These are phyloP conservation scores for Sporormia fimetaria DNA, from an alignment of 495 filamentous ascomycete species.

Conservation along the genomic window DNA sequence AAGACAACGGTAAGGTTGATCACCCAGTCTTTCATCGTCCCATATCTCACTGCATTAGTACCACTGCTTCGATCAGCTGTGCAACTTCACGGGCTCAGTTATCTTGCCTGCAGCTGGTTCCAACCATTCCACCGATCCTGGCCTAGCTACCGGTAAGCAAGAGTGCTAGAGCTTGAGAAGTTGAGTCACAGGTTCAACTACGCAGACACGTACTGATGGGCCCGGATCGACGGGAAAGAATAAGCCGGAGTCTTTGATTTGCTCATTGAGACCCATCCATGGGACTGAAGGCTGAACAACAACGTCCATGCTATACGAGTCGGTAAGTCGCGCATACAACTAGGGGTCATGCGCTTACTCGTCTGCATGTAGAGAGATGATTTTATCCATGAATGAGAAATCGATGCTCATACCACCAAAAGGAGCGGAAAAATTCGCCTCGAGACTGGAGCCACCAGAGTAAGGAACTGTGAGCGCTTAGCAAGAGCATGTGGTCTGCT, in stretches of 20 bases:
- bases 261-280: slow-evolving; percentile 82
- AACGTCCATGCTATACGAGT: slow-evolving; percentile 70
- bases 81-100: neutral
- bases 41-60: slow-evolving; percentile 71
- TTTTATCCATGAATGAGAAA: slow-evolving; percentile 75
- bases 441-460: slow-evolving; percentile 76
- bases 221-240: slow-evolving; percentile 86
- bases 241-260: slow-evolving; percentile 61
- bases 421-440: slow-evolving; percentile 79
- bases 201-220: slow-evolving; percentile 34
- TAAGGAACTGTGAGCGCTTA: slow-evolving; percentile 59
- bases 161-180: too few relatives aligned
- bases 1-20: slow-evolving; percentile 70
- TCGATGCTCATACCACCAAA: slow-evolving; percentile 81
- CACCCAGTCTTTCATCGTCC: slow-evolving; percentile 83
- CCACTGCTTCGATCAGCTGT: slow-evolving; percentile 32
- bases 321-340: too few relatives aligned
- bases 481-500: neutral
- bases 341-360: slow-evolving; percentile 47
- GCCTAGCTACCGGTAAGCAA: slow-evolving; percentile 18
- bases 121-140: slow-evolving; percentile 54
- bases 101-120: slow-evolving; percentile 51
- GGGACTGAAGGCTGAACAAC: slow-evolving; percentile 81
- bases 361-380: slow-evolving; percentile 64
- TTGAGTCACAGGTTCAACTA: slow-evolving; percentile 1